Conservation (phyloP, 2,329 filamentous ascomycete genomes). For the Zasmidium cellare region DNA sequence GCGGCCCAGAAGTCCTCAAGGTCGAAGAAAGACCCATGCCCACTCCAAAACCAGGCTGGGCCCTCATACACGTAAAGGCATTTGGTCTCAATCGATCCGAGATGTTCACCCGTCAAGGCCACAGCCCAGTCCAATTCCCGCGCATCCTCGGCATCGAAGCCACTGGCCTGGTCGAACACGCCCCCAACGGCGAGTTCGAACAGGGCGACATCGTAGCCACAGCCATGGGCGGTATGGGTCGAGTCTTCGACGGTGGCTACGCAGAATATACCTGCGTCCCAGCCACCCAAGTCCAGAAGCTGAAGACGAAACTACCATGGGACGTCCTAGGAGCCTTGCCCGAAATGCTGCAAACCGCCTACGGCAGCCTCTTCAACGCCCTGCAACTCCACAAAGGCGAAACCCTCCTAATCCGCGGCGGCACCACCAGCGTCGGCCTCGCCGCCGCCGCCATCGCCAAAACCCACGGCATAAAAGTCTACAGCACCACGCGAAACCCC, state of each 20-base stretch:
- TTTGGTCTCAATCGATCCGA: constrained; percentile 2
- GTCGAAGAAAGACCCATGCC: not conserved
- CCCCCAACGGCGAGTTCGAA: not conserved
- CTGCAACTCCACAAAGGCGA: not conserved
- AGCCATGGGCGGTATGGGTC: constrained; percentile 1
- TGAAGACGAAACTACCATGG: not conserved
- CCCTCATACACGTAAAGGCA: not conserved
- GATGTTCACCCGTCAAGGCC: constrained; percentile 2
- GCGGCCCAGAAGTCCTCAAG: constrained; percentile 1
- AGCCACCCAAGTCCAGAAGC: not conserved
- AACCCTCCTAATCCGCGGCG: not conserved
- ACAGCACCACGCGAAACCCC: constrained; percentile 42
- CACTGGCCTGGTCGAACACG: not conserved
- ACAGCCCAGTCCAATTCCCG: not conserved
- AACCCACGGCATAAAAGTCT: constrained; percentile 41
- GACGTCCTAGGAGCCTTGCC: not conserved
- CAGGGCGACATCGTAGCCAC: not conserved
- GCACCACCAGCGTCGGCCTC: not conserved
- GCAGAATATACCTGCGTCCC: not conserved
- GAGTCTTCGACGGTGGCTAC: not conserved
- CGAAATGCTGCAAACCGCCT: constrained; percentile 1
- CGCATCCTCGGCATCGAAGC: constrained; percentile 2
- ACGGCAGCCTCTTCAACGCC: constrained; percentile 1
- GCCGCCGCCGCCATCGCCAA: constrained; percentile 50
- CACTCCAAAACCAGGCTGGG: not conserved